Evolutionary conservation across 2,329 filamentous ascomycete genomes (phyloP).

Genomic region (Ophiostoma ips): DNA sequence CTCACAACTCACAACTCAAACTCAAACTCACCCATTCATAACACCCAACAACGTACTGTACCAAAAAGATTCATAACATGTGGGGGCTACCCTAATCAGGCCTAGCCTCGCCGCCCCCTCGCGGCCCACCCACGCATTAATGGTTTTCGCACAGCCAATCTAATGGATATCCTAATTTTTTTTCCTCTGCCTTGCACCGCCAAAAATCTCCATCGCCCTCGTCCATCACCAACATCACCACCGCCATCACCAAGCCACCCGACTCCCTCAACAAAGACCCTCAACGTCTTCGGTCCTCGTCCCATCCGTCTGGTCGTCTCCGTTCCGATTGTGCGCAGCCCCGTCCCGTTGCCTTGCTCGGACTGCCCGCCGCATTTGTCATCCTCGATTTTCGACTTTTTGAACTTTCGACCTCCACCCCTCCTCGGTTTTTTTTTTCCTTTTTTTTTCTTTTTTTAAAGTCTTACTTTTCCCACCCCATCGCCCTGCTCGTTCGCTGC

Average conservation of each 20-base stretch:
- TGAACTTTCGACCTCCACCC: conserved; percentile 2
- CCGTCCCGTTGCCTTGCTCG: background rate
- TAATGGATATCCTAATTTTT: conserved; percentile 12
- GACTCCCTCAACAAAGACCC: background rate
- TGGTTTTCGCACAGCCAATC: conserved; percentile 13
- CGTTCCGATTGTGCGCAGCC: conserved; percentile 5
- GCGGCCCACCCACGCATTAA: conserved; percentile 9
- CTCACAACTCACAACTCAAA: too few relatives aligned
- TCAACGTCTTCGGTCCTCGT: too few relatives aligned
- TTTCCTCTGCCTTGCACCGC: background rate
- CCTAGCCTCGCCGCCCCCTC: background rate
- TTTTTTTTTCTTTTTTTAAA: background rate
- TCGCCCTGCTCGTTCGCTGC: too few relatives aligned
- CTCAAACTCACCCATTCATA: too few relatives aligned
- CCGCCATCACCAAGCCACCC: background rate
- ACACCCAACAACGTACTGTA: too few relatives aligned
- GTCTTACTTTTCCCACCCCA: background rate
- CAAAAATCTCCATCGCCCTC: background rate
- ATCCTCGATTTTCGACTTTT: too few relatives aligned
- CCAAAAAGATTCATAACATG: background rate
- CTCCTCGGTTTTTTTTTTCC: background rate
- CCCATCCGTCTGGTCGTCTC: background rate
- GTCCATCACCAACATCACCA: background rate
- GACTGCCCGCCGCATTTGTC: background rate
- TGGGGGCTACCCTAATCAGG: conserved; percentile 1